Evolutionary conservation across 2,329 filamentous ascomycete genomes (phyloP), one percentile per base, ranked within the genome.

Genomic region (Ophiostoma montium): DNA sequence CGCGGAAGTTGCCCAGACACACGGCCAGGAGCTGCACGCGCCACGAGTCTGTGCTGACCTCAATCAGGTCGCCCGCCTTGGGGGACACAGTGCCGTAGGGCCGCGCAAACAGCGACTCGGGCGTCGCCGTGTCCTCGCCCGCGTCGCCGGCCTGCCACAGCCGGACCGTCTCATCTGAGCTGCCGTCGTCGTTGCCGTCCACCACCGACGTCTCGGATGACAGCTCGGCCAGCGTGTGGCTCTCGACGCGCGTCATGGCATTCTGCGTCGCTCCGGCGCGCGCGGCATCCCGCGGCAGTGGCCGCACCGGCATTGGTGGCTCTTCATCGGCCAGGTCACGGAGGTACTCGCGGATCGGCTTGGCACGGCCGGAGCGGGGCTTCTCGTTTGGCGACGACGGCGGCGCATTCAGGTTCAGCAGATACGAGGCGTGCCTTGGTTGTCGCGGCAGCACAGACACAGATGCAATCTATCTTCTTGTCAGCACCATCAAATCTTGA

Each of bases 1-100:
- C 68, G 35, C 71, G 67, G 54, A 73, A 67, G 48, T 63, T 67
- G 13, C 74, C 74, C 8, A 80, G 62, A 54, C 71, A 76, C 41
- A 80, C 59, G 12, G 68, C 75, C 41, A 79, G 63, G 15, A 75
- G 53, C 5, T 70, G 69, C 18, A 69, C 61, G 23, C 71, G 56
- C 53, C 41, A 59, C 36, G 55, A 52, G 27, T 57, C 52, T 3
- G 56, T 52, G 35, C 52, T 52, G 52, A 75, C 55, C 56, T 77
- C 74, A 21, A 78, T 63, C 41, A 78, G 59, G 54, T 76, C 74
- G 38, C 74, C 74, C 2, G 70, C 56, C 46, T 56, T 54, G 45
- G 66, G 57, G 31, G 55, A 59, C 13, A 59, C 49, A 2, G 48
- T 46, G 5, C 55, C 53, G 21, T 53, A 55, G 9, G 54, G 53